These are phyloP conservation scores for Lasiodiplodia sp. DNA, from an alignment of 2,329 filamentous ascomycete genomes.

Conservation along the genomic window DNA sequence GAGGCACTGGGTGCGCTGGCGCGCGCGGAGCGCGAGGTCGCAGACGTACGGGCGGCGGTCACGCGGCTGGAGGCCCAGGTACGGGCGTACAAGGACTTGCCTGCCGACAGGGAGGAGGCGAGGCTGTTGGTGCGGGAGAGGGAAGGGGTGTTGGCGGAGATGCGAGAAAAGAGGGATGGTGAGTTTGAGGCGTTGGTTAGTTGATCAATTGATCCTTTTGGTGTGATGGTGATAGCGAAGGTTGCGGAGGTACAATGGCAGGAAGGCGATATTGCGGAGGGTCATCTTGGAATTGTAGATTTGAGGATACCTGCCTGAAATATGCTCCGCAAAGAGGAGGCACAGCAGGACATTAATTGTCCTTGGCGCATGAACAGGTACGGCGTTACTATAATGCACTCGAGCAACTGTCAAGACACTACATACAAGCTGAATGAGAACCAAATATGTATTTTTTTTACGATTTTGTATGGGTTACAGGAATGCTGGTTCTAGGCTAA, in stretches of 20 bases:
- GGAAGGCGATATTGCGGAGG: not conserved
- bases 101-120: conserved; percentile 73
- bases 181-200: conserved; percentile 78
- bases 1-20: not conserved
- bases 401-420: not conserved
- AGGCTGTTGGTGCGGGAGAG: conserved; percentile 73
- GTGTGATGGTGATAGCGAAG: not conserved
- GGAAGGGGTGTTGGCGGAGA: conserved; percentile 66
- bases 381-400: not conserved
- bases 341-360: not conserved
- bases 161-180: conserved; percentile 71
- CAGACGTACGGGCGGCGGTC: conserved; percentile 8
- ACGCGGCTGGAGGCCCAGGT: conserved; percentile 17
- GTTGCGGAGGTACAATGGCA: not conserved
- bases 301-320: not conserved
- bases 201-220: not conserved
- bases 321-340: not conserved
- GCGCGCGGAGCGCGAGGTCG: conserved; percentile 1
- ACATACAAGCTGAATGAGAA: not conserved
- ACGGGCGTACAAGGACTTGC: conserved; percentile 41
- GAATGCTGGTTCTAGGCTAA: not conserved
- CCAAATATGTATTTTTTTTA: not conserved
- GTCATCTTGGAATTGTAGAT: not conserved
- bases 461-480: not conserved
- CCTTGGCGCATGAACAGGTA: not conserved